phyloP scores from a whole-genome alignment of 2,329 filamentous ascomycete genomes.

The Colletotrichum trifolii region DNA sequence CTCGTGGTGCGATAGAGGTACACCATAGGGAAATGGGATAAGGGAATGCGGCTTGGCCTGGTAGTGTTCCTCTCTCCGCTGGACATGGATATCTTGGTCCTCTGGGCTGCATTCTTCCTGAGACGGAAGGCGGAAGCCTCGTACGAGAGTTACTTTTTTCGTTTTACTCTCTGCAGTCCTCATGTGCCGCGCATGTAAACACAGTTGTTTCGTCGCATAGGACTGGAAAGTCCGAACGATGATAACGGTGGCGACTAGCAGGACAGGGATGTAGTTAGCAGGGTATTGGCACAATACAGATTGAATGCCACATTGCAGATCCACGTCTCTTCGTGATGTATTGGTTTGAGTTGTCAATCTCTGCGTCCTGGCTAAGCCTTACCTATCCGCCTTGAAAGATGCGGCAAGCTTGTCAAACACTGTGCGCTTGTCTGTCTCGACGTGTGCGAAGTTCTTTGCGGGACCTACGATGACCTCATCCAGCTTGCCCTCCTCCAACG shows the following conservation, averaged over 20 bases:
- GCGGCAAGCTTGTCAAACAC: conserved; percentile 23
- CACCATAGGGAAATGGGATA: conserved; percentile 29
- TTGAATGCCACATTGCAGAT: conserved; percentile 14
- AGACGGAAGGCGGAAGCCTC: conserved; percentile 21
- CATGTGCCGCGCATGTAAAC: conserved; percentile 13
- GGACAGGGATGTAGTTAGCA: conserved; percentile 33
- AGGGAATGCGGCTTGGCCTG: conserved; percentile 15
- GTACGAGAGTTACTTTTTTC: conserved; percentile 30
- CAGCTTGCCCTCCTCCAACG: conserved; percentile 52
- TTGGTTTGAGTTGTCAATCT: no score
- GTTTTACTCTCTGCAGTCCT: conserved; percentile 27
- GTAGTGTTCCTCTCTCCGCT: conserved; percentile 21
- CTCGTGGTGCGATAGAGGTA: conserved; percentile 23
- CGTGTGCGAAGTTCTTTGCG: conserved; percentile 21
- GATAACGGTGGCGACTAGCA: conserved; percentile 30
- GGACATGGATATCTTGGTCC: conserved; percentile 21
- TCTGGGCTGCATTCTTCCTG: conserved; percentile 22
- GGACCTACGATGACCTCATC: conserved; percentile 42
- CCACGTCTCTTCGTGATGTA: not conserved
- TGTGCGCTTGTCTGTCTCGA: conserved; percentile 26
- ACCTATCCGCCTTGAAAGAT: conserved; percentile 8
- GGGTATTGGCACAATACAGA: conserved; percentile 33
- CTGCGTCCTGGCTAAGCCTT: not conserved
- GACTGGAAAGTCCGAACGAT: conserved; percentile 20
- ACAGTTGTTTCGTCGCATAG: conserved; percentile 21